These are phyloP conservation scores for Mycena vulgaris DNA, from an alignment of 768 basidiomycete species.

Conservation along the genomic window DNA sequence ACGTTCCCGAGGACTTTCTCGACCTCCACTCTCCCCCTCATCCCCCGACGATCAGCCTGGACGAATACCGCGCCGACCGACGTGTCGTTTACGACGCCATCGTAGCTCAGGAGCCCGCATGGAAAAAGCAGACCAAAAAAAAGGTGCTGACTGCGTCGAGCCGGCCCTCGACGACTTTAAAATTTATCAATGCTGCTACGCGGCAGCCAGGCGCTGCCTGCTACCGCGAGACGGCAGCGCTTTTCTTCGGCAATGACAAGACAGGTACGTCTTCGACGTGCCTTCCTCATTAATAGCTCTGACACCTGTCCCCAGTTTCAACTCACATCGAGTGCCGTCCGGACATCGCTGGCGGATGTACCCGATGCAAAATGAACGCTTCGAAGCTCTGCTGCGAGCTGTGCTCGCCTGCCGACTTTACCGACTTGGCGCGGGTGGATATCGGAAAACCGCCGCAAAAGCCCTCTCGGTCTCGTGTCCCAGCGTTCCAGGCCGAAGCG, in stretches of 20 bases:
- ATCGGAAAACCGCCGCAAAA: not conserved
- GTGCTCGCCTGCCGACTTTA: not conserved
- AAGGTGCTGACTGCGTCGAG: too few species aligned
- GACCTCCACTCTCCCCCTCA: too few species aligned
- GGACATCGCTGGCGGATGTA: not conserved
- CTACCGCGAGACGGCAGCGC: not conserved
- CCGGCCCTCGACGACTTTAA: too few species aligned
- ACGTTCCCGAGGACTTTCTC: too few species aligned
- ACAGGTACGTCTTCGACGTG: not conserved
- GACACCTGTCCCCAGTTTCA: not conserved
- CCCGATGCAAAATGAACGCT: not conserved
- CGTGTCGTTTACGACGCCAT: too few species aligned
- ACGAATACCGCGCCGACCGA: too few species aligned
- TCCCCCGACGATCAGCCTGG: too few species aligned
- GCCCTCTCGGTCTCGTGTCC: not conserved
- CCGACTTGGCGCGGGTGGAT: not conserved
- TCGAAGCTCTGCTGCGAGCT: not conserved
- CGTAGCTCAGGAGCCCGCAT: too few species aligned
- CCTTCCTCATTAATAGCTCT: not conserved
- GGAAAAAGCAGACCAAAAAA: too few species aligned
- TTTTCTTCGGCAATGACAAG: slow-evolving; percentile 10
- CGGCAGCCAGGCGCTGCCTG: not conserved
- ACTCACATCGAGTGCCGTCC: not conserved
- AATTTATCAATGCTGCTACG: too few species aligned
- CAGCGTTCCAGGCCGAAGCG: not conserved